phyloP scores from a whole-genome alignment of 2,329 filamentous ascomycete species.

The Emmonsia crescens region DNA sequence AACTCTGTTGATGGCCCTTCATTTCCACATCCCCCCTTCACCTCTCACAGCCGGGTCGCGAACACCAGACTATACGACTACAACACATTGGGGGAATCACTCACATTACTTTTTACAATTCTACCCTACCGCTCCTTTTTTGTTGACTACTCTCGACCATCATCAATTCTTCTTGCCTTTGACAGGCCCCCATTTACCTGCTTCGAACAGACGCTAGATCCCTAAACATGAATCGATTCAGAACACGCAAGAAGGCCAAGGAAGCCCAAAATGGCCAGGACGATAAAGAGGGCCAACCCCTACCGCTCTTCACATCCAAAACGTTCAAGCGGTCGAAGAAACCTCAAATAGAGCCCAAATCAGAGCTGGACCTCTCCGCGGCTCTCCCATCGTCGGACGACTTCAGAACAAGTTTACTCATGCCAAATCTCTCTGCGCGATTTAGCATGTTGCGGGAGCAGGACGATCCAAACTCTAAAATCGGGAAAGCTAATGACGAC shows the following conservation, averaged over 20 bases:
- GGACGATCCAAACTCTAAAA: slow-evolving; percentile 76
- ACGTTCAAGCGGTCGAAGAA: slow-evolving; percentile 43
- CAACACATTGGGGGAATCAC: neutral
- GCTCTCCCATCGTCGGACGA: slow-evolving; percentile 76
- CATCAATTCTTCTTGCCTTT: neutral
- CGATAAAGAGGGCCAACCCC: slow-evolving; percentile 38
- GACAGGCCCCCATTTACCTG: neutral
- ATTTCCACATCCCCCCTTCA: neutral
- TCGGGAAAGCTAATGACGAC: slow-evolving; percentile 91
- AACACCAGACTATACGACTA: neutral
- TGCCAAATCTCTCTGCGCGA: slow-evolving; percentile 86
- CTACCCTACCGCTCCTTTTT: neutral
- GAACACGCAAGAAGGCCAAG: slow-evolving; percentile 30
- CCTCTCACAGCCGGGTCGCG: neutral
- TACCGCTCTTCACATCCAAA: slow-evolving; percentile 24
- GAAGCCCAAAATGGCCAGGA: slow-evolving; percentile 18
- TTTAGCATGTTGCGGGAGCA: slow-evolving; percentile 97
- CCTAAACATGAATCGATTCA: slow-evolving; percentile 31
- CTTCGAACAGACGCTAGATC: neutral
- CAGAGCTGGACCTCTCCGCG: slow-evolving; percentile 58
- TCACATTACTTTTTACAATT: neutral
- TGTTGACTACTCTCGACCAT: neutral
- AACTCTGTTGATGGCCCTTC: slow-evolving; percentile 1
- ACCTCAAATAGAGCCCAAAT: slow-evolving; percentile 41
- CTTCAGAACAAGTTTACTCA: slow-evolving; percentile 88